phyloP scores from a whole-genome alignment of 148 eudicot genomes.

The Heliosperma pusillum region DNA sequence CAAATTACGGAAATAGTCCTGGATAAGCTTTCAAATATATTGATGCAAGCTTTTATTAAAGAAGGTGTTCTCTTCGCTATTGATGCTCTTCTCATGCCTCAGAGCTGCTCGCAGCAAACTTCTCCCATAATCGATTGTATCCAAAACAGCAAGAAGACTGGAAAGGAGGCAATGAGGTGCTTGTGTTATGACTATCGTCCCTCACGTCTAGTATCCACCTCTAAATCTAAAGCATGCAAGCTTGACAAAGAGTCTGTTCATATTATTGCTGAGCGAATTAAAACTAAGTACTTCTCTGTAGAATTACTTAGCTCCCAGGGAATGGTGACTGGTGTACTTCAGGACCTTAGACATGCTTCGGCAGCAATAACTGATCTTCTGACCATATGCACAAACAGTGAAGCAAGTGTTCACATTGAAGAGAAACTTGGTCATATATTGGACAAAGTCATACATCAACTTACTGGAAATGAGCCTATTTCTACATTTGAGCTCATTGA shows the following conservation, averaged over 20 bases:
- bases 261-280: constrained; percentile 61
- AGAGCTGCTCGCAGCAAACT: constrained; percentile 46
- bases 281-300: constrained; percentile 44
- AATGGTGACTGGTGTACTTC: constrained; percentile 61
- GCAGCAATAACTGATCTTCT: constrained; percentile 45
- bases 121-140: constrained; percentile 36
- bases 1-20: constrained; percentile 68
- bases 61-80: constrained; percentile 91
- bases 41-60: constrained; percentile 62
- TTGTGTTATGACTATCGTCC: constrained; percentile 62
- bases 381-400: constrained; percentile 26
- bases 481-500: constrained; percentile 93
- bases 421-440: constrained; percentile 49
- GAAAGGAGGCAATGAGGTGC: constrained; percentile 42
- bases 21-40: constrained; percentile 59
- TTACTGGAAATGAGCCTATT: constrained; percentile 62
- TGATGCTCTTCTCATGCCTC: constrained; percentile 54
- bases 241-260: constrained; percentile 60
- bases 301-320: constrained; percentile 43
- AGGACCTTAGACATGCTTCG: constrained; percentile 61
- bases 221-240: constrained; percentile 54
- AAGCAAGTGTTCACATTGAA: constrained; percentile 32
- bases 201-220: constrained; percentile 27
- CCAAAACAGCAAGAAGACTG: constrained; percentile 33
- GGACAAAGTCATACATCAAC: constrained; percentile 52